Evolutionary conservation across 75 land plant genomes (phyloP), one percentile per base, ranked within the genome.

Genomic region (Selaginella moellendorffii): DNA sequence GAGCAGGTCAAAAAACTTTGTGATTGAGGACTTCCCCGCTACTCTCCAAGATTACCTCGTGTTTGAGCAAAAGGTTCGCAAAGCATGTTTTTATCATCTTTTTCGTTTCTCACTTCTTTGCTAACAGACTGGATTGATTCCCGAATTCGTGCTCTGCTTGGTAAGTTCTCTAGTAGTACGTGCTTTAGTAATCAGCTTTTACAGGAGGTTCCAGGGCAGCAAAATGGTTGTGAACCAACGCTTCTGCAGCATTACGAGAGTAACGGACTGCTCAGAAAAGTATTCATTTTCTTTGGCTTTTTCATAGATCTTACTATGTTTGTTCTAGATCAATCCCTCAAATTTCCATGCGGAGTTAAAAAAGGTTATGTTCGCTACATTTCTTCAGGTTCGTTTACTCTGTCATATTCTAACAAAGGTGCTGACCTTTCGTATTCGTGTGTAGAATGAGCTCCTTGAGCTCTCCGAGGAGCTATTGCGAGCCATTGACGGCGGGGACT

Each of bases 381-480:
- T 36, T 14, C 5, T 36, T 36, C 46, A 36, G 46, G 46, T 36
- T 36, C 14, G 5, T 5, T 36, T 14, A 5, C 46, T 36, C 46
- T 36, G 10, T 36, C 46, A 36, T 36, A 36, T 36, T 5, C 14
- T 5, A 5, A 36, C 14, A 36, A 5, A 36, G 5, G 14, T 36
- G 46, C 14, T 5, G 5, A 36, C 14, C 10, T 5, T 5, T 5
- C 46, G 14, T 36, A 14, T 36, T 5, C 14, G 46, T 36, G 46
- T 36, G 46, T 36, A 74, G 71, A 65, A 74, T n/a, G 76, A 74
- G n/a, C 62, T 74, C 29, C 72, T 68, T 52, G 53, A 52, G 26
- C 22, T 27, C 17, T 65, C 72, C 28, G 74, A 61, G n/a, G 76
- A 74, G 52, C 73, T 74, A 27, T 27, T 74, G 27, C 28, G 54